These are phyloP conservation scores for Cyclotella distinguenda DNA, from an alignment of 108 stramenopile genomes.

Conservation along the genomic window DNA sequence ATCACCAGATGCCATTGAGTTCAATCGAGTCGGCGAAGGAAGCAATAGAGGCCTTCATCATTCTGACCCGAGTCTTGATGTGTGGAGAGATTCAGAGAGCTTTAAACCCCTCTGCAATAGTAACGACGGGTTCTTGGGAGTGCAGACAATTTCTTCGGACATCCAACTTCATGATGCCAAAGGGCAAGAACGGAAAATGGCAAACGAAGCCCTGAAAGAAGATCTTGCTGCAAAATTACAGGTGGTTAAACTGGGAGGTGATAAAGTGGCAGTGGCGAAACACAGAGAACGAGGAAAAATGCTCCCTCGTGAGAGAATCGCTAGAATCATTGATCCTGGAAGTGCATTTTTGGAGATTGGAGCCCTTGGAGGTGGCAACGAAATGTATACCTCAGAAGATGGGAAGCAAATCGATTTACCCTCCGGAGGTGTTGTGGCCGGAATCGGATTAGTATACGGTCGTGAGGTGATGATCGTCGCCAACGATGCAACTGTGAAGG, in stretches of 20 bases:
- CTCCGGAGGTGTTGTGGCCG: slow-evolving; percentile 94
- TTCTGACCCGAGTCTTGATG: slow-evolving; percentile 37
- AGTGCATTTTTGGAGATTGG: slow-evolving; percentile 94
- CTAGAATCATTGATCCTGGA: slow-evolving; percentile 88
- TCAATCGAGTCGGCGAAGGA: not conserved
- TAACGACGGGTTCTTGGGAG: slow-evolving; percentile 29
- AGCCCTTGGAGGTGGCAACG: slow-evolving; percentile 81
- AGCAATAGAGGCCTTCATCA: slow-evolving; percentile 1
- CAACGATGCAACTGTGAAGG: slow-evolving; percentile 99
- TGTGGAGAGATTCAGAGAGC: slow-evolving; percentile 35
- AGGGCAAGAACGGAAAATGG: slow-evolving; percentile 27
- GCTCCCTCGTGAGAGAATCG: slow-evolving; percentile 92
- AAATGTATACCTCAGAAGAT: slow-evolving; percentile 44
- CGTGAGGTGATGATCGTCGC: slow-evolving; percentile 94
- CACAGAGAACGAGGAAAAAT: slow-evolving; percentile 88
- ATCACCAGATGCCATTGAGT: slow-evolving; percentile 10
- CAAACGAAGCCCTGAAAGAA: slow-evolving; percentile 28
- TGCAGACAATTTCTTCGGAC: slow-evolving; percentile 30
- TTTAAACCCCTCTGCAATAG: slow-evolving; percentile 22
- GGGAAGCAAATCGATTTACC: slow-evolving; percentile 63
- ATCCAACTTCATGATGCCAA: slow-evolving; percentile 35
- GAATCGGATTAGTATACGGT: slow-evolving; percentile 92
- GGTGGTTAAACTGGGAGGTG: slow-evolving; percentile 56
- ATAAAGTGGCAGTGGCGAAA: slow-evolving; percentile 60
- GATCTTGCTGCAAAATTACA: slow-evolving; percentile 28